Conservation (phyloP, 1,284 basidiomycete species). For the Tausonia pullulans region DNA sequence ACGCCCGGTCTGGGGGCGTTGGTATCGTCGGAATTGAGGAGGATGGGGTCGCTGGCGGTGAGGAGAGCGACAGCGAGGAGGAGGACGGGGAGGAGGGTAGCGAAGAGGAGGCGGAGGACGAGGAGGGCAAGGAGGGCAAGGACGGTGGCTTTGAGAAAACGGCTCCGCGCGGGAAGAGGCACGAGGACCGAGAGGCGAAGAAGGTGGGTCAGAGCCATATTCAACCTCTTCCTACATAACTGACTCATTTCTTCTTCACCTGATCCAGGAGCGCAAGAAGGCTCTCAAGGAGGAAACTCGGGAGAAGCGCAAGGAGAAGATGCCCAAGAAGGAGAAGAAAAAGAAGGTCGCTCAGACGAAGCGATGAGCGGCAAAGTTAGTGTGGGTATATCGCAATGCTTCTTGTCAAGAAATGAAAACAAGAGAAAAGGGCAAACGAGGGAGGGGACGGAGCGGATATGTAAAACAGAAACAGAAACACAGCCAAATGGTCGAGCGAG, state of each 20-base stretch:
- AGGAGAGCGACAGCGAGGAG: slow-evolving; percentile 24
- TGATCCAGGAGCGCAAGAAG: slow-evolving; percentile 71
- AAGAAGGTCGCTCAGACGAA: slow-evolving; percentile 52
- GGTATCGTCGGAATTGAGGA: slow-evolving; percentile 33
- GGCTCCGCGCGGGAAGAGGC: slow-evolving; percentile 66
- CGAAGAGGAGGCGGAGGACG: slow-evolving; percentile 33
- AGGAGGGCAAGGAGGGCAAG: slow-evolving; percentile 29
- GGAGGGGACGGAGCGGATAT: no score
- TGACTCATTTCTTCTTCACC: background rate
- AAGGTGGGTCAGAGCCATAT: slow-evolving; percentile 46
- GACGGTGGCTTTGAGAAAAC: slow-evolving; percentile 40
- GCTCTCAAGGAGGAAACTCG: slow-evolving; percentile 72
- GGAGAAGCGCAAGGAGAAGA: slow-evolving; percentile 80
- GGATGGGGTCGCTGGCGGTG: slow-evolving; percentile 10
- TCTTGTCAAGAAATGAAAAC: no score
- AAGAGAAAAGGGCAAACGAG: no score
- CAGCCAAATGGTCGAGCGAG: no score
- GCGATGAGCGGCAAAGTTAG: background rate
- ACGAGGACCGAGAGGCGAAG: slow-evolving; percentile 84
- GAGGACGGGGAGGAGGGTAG: slow-evolving; percentile 31
- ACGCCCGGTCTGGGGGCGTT: slow-evolving; percentile 70
- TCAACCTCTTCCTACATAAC: slow-evolving; percentile 8
- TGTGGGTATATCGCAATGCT: no score
- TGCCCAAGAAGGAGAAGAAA: slow-evolving; percentile 89
- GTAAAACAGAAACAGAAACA: no score